Evolutionary conservation across 2,329 filamentous ascomycete genomes (phyloP), one percentile per base, ranked within the genome.

Genomic region (Clarireedia hainanense): DNA sequence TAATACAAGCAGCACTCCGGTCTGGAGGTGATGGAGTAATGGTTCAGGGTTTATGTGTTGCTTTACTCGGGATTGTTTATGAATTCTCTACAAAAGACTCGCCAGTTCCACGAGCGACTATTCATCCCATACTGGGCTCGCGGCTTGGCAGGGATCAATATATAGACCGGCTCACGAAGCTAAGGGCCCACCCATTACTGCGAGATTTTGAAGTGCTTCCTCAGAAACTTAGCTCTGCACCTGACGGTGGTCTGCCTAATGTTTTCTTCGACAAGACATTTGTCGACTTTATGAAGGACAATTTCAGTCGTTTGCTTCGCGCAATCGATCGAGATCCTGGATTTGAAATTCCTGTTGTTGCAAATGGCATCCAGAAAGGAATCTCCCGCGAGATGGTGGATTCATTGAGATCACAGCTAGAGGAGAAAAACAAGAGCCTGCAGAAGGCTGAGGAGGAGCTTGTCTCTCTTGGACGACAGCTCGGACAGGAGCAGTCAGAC

Each of bases 71-170:
- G 9, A 85, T 95, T 20, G 80, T 94, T 4, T 99, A 97, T 69
- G 94, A 99, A 67, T 99, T 97, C 67, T 97, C 92, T 9, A 96
- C 92, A 0, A 96, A 95, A 68, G 94, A 99, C 71, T 97, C 92
- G 0, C 90, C 94, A 0, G 86, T 99, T 51, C 82, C 92, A 5
- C 81, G 94, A 58, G 78, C 84, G 24, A 91, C 87, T 9, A 74
- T 99, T 46, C 88, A 95, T 65, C 83, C 87, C 24, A 80, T 96
- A 27, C 76, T 99, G 37, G 77, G 82, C 27, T 83, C 86, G 46
- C 83, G 86, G 57, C 80, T 97, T 64, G 89, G 91, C 40, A 84
- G 91, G 62, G 91, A 96, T 64, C 85, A 86, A 65, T 99, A 96
- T 67, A 82, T 95, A 55, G 88, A 95, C 69, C 85, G 85, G 59